phyloP scores from a whole-genome alignment of 2,329 filamentous ascomycete species.

The Ceratocystis harringtonii region DNA sequence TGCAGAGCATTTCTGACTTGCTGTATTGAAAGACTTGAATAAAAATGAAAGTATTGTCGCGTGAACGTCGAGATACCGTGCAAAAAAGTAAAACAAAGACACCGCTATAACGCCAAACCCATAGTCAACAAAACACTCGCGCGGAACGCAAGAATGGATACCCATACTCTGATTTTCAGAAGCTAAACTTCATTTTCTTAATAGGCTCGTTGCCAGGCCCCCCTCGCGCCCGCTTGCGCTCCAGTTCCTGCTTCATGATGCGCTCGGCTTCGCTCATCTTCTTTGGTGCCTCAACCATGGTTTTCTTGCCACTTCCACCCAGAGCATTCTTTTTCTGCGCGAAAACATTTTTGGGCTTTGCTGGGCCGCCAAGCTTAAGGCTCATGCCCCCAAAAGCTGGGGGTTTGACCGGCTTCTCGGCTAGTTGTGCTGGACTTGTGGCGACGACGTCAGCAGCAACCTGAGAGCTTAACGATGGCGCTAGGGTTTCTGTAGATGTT shows the following conservation, averaged over 20 bases:
- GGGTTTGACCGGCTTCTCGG: constrained; percentile 23
- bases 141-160: background rate
- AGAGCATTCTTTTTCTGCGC: constrained; percentile 18
- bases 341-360: constrained; percentile 64
- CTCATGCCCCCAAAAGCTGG: constrained; percentile 33
- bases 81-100: background rate
- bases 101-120: background rate
- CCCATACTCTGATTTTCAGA: constrained; percentile 1
- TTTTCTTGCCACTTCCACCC: constrained; percentile 34
- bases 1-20: constrained; percentile 5
- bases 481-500: constrained; percentile 15
- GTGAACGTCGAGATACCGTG: background rate
- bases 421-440: background rate
- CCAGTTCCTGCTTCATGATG: constrained; percentile 77
- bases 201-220: constrained; percentile 27
- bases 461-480: background rate
- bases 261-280: constrained; percentile 79
- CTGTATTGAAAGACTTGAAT: background rate
- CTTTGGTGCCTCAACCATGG: constrained; percentile 47
- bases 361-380: constrained; percentile 42
- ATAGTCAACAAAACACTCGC: background rate
- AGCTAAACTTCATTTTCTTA: constrained; percentile 30
- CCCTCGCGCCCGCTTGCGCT: constrained; percentile 47
- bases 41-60: background rate
- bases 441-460: background rate